These are phyloP conservation scores for Kalmanozyma brasiliensis DNA, from an alignment of 1,284 basidiomycete species.

Conservation along the genomic window DNA sequence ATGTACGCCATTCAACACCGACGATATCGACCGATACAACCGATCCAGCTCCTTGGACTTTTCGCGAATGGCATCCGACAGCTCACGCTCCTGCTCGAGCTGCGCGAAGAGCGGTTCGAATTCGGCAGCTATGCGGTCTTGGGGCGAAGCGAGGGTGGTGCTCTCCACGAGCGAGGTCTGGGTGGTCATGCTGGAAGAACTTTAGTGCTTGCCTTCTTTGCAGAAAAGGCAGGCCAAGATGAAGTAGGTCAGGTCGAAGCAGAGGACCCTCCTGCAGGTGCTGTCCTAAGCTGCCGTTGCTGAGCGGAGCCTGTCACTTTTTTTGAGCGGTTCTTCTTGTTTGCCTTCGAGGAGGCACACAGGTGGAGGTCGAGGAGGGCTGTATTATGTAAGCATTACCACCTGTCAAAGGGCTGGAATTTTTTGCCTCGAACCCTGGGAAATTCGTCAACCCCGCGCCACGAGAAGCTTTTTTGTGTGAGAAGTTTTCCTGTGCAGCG, in stretches of 20 bases:
- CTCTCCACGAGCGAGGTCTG: no score
- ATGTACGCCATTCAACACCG: conserved; percentile 43
- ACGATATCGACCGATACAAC: conserved; percentile 30
- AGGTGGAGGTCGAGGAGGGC: conserved; percentile 10
- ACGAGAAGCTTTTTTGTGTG: background rate
- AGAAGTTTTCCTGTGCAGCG: no score
- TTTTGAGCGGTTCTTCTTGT: no score
- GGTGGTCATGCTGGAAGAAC: no score
- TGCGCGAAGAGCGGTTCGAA: conserved; percentile 46
- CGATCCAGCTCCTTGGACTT: conserved; percentile 52
- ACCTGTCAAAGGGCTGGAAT: background rate
- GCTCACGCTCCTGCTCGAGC: conserved; percentile 41
- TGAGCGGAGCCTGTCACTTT: no score
- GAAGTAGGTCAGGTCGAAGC: no score
- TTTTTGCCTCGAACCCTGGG: conserved; percentile 14
- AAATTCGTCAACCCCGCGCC: background rate
- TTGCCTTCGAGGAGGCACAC: no score
- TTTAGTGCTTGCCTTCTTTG: no score
- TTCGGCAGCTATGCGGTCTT: conserved; percentile 7
- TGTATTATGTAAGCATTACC: conserved; percentile 28
- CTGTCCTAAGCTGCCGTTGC: no score
- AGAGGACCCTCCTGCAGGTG: no score
- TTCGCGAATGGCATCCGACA: conserved; percentile 45
- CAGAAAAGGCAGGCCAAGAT: no score
- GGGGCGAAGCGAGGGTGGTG: no score